phyloP scores from a whole-genome alignment of 2,329 filamentous ascomycete genomes.

The Microsporum canis region DNA sequence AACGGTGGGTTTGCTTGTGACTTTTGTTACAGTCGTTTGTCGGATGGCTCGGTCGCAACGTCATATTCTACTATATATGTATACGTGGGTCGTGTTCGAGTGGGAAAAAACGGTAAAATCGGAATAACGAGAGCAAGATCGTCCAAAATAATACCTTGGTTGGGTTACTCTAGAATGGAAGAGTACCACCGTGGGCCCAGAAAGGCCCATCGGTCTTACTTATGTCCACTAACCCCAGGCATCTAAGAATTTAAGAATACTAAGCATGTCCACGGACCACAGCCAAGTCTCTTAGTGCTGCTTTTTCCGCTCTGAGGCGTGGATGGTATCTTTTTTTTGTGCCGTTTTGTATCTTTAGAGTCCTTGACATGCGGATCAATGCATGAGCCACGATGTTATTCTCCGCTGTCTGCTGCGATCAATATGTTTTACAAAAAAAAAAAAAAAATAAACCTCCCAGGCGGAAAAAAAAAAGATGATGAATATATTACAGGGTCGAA shows the following conservation, averaged over 20 bases:
- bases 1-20: neutral
- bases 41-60: neutral
- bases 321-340: neutral
- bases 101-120: neutral
- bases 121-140: constrained; percentile 3
- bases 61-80: neutral
- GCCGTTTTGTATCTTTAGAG: neutral
- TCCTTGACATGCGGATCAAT: neutral
- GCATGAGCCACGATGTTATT: neutral
- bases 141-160: neutral
- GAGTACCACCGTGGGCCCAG: neutral
- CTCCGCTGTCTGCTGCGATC: neutral
- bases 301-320: neutral
- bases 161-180: neutral
- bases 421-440: neutral
- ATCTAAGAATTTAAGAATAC: constrained; percentile 1
- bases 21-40: neutral
- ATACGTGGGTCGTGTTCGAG: neutral
- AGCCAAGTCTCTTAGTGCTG: constrained; percentile 5
- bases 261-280: constrained; percentile 7
- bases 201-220: neutral
- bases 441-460: too few species aligned
- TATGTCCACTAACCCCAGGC: neutral
- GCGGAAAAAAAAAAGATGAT: neutral
- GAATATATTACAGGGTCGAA: neutral